Evolutionary conservation across 495 filamentous ascomycete species (phyloP).

Genomic region (Choiromyces venosus): DNA sequence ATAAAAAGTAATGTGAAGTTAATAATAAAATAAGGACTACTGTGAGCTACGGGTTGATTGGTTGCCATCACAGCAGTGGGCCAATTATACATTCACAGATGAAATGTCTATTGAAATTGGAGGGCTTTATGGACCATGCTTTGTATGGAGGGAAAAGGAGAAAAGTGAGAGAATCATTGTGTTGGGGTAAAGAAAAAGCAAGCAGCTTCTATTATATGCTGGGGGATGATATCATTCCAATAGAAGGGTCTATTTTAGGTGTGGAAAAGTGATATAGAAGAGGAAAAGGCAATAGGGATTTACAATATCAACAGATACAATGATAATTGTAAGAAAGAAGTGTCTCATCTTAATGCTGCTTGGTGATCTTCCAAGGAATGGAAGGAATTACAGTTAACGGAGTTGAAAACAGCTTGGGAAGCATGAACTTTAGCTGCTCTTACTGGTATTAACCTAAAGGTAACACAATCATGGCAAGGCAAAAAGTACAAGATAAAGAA

Average conservation of each 20-base stretch:
- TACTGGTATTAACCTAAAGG: too few species aligned
- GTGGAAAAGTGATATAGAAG: too few species aligned
- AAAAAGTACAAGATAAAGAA: background rate
- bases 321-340: conserved; percentile 3
- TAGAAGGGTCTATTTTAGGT: conserved; percentile 9
- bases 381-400: too few species aligned
- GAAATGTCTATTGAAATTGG: conserved; percentile 15
- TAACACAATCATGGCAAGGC: background rate
- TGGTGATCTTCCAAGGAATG: too few species aligned
- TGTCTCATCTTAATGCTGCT: background rate
- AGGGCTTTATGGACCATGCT: background rate
- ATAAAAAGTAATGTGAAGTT: too few species aligned
- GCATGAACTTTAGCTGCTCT: too few species aligned
- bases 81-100: conserved; percentile 13
- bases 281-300: conserved; percentile 2
- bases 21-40: too few species aligned
- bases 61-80: background rate
- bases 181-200: conserved; percentile 9
- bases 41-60: conserved; percentile 5
- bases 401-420: too few species aligned
- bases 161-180: conserved; percentile 6
- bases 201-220: background rate
- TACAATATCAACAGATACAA: too few species aligned
- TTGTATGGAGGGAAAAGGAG: background rate
- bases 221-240: conserved; percentile 9